A percentile compares a stretch with the other conserved stretches of the same genome.
phyloP scores from a whole-genome alignment of 352 stramenopile genomes.

The Peronospora destructor region DNA sequence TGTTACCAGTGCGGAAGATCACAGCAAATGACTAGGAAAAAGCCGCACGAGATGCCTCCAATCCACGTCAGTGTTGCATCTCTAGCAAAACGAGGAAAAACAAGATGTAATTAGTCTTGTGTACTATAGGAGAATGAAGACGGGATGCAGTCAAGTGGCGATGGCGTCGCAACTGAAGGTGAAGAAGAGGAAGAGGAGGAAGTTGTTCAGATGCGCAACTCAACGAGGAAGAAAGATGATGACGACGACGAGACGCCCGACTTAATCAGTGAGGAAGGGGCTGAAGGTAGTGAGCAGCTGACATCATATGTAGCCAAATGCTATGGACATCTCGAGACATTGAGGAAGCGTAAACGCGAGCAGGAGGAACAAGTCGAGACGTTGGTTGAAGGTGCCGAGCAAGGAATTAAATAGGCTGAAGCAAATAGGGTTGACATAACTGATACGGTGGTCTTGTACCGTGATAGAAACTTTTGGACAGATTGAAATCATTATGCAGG shows the following conservation, averaged over 20 bases:
- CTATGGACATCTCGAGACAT: slow-evolving; percentile 27
- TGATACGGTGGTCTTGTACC: slow-evolving; percentile 5
- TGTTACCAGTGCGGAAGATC: slow-evolving; percentile 8
- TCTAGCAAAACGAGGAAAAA: not conserved
- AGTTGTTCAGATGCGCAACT: slow-evolving; percentile 5
- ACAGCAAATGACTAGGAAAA: slow-evolving; percentile 22
- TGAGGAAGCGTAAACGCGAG: slow-evolving; percentile 47
- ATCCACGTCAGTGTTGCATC: slow-evolving; percentile 13
- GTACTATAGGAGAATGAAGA: slow-evolving; percentile 22
- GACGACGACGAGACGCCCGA: slow-evolving; percentile 1
- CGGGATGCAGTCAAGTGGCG: slow-evolving; percentile 19
- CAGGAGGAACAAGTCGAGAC: slow-evolving; percentile 49
- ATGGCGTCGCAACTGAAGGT: slow-evolving; percentile 27
- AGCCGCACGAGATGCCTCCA: slow-evolving; percentile 18
- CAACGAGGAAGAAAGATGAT: slow-evolving; percentile 1
- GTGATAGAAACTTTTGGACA: slow-evolving; percentile 33
- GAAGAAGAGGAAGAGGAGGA: slow-evolving; percentile 31
- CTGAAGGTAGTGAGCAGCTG: slow-evolving; percentile 15
- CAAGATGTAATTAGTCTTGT: not conserved
- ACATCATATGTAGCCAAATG: slow-evolving; percentile 44
- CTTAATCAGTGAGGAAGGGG: slow-evolving; percentile 7
- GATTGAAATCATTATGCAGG: slow-evolving; percentile 40
- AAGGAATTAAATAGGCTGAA: not conserved
- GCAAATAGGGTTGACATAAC: not conserved
- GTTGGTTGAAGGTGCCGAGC: slow-evolving; percentile 39